Evolutionary conservation across 306 rosid species (phyloP).

Genomic region (Delonix regia): DNA sequence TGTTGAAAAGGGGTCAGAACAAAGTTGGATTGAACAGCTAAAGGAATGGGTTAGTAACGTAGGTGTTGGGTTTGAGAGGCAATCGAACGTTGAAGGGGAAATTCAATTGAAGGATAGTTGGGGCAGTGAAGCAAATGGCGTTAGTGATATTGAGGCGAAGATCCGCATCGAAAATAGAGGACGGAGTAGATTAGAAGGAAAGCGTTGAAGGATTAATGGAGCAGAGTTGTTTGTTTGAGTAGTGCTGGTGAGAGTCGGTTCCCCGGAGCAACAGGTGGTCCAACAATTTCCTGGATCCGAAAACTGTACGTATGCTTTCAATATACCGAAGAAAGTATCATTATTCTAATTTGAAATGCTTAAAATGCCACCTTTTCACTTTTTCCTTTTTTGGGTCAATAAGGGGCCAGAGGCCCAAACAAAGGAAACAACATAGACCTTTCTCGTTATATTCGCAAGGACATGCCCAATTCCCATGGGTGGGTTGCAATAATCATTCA

Average conservation of each 20-base stretch:
- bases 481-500: no score
- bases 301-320: no score
- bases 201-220: constrained; percentile 18
- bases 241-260: background rate
- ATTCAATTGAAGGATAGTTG: background rate
- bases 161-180: background rate
- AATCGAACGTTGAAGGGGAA: background rate
- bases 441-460: no score
- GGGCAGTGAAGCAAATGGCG: constrained; percentile 31
- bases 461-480: no score
- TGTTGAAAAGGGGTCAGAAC: background rate
- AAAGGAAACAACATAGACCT: no score
- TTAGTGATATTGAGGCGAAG: constrained; percentile 38
- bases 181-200: constrained; percentile 57
- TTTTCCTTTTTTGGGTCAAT: no score
- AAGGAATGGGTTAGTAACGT: constrained; percentile 1
- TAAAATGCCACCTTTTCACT: no score
- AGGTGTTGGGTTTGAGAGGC: constrained; percentile 13
- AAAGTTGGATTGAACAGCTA: background rate
- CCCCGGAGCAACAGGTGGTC: background rate
- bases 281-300: background rate
- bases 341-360: no score
- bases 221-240: background rate
- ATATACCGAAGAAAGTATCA: no score
- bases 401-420: no score